Evolutionary conservation across 441 rosid species (phyloP).

Genomic region (Mallotus repandus): DNA sequence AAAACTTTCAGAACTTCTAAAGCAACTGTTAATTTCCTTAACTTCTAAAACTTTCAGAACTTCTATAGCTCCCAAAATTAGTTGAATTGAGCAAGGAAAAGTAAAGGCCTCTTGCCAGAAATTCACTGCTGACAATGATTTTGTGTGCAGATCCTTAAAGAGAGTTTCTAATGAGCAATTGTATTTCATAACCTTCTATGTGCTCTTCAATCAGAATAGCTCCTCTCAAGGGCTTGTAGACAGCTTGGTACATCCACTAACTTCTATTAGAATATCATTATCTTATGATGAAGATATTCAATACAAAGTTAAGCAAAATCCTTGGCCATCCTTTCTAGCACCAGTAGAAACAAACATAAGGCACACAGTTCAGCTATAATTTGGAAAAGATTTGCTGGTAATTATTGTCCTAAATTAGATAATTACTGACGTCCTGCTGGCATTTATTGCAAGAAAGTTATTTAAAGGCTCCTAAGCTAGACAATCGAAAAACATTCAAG

Average conservation of each 20-base stretch:
- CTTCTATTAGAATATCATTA: neutral
- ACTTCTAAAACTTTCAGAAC: neutral
- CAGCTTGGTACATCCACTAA: neutral
- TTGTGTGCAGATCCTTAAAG: too few relatives aligned
- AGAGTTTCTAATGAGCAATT: too few relatives aligned
- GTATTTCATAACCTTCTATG: too few relatives aligned
- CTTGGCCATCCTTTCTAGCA: neutral
- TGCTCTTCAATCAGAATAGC: too few relatives aligned
- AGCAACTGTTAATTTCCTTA: neutral
- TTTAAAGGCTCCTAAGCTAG: neutral
- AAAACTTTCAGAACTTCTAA: neutral
- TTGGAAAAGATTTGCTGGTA: too few relatives aligned
- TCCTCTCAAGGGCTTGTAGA: neutral
- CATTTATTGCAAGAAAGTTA: neutral
- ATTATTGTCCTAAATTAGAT: too few relatives aligned
- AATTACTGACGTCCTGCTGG: neutral
- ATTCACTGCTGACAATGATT: too few relatives aligned
- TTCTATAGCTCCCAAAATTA: neutral
- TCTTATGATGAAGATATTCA: neutral
- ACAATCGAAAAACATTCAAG: neutral
- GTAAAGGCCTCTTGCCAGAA: too few relatives aligned
- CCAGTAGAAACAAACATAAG: neutral
- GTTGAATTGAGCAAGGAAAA: neutral
- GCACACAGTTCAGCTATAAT: neutral
- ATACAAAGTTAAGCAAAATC: neutral